Conservation (phyloP, 345 rosid species). For the Physaria fendleri region DNA sequence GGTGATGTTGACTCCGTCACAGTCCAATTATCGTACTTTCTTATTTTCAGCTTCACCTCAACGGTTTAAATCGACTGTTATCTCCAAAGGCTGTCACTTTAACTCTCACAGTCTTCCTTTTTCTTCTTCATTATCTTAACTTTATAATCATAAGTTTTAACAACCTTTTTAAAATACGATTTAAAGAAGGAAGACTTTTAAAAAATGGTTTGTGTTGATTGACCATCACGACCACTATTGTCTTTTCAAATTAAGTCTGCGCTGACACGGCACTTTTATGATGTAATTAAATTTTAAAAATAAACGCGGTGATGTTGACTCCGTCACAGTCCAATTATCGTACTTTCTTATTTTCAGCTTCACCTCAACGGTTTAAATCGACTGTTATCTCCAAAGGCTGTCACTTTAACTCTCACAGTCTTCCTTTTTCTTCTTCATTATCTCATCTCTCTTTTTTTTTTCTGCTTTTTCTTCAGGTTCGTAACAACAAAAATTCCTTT, state of each 20-base stretch:
- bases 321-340: conserved; percentile 20
- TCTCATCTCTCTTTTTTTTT: background rate
- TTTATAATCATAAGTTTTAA: background rate
- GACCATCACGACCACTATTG: conserved; percentile 9
- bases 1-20: conserved; percentile 20
- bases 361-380: conserved; percentile 1
- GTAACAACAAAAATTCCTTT: background rate
- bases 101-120: conserved; percentile 3
- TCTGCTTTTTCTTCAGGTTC: background rate
- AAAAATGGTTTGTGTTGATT: conserved; percentile 8
- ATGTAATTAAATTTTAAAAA: background rate
- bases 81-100: conserved; percentile 17
- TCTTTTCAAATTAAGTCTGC: conserved; percentile 25
- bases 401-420: conserved; percentile 18
- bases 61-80: conserved; percentile 4
- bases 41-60: background rate
- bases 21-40: conserved; percentile 4
- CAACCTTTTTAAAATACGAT: background rate
- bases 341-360: background rate
- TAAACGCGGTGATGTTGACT: conserved; percentile 16
- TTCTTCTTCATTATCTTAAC: background rate
- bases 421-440: background rate
- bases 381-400: conserved; percentile 4
- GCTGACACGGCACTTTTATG: conserved; percentile 25
- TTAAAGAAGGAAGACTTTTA: background rate